These are phyloP conservation scores for Xylariales sp. DNA, from an alignment of 2,329 filamentous ascomycete species.

Conservation along the genomic window DNA sequence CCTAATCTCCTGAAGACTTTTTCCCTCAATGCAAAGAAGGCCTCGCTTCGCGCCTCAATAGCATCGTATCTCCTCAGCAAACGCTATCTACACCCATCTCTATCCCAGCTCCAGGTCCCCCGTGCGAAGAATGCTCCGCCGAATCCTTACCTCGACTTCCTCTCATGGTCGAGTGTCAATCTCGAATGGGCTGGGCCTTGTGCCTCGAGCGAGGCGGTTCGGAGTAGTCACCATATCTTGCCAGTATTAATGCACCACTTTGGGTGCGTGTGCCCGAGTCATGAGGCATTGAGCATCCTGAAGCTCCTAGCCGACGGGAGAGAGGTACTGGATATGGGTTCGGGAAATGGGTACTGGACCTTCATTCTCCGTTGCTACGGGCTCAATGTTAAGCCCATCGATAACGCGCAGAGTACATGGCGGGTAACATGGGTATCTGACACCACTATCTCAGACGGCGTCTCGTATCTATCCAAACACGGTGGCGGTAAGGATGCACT, in stretches of 20 bases:
- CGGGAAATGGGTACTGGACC: conserved; percentile 72
- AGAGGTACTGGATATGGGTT: conserved; percentile 61
- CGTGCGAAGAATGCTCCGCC: conserved; percentile 32
- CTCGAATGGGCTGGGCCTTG: conserved; percentile 63
- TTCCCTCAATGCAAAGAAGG: conserved; percentile 44
- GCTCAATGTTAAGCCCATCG: conserved; percentile 53
- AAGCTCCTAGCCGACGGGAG: conserved; percentile 48
- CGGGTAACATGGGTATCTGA: conserved; percentile 65
- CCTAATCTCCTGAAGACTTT: conserved; percentile 59
- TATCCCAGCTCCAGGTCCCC: conserved; percentile 37
- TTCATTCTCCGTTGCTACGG: conserved; percentile 62
- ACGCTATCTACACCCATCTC: conserved; percentile 44
- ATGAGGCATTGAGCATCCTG: conserved; percentile 60
- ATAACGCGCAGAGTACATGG: conserved; percentile 65
- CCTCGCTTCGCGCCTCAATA: conserved; percentile 53
- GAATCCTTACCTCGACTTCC: conserved; percentile 67
- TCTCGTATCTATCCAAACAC: conserved; percentile 48
- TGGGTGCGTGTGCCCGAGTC: conserved; percentile 65
- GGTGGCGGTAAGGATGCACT: conserved; percentile 50
- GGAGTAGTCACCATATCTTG: conserved; percentile 61
- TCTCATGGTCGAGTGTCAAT: conserved; percentile 58
- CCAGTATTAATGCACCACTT: conserved; percentile 77
- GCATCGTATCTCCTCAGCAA: conserved; percentile 51
- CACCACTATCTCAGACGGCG: conserved; percentile 58
- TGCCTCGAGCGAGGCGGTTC: conserved; percentile 44